Evolutionary conservation across 2,329 filamentous ascomycete species (phyloP).

Genomic region (Cadophora sp.): DNA sequence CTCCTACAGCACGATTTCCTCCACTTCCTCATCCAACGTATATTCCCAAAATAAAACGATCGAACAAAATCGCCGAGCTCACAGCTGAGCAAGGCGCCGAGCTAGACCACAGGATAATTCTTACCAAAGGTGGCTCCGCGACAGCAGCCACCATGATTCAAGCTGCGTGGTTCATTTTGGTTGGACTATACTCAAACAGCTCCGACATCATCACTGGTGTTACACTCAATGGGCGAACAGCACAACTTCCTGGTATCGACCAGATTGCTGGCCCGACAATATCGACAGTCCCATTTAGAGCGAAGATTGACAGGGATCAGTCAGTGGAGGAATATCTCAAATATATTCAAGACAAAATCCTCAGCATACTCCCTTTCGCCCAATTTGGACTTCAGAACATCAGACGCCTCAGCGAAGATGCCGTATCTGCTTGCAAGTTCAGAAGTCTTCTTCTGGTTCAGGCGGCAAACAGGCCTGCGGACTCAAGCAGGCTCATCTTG

Average conservation of each 20-base stretch:
- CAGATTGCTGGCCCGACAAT: constrained; percentile 52
- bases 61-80: constrained; percentile 1
- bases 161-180: constrained; percentile 48
- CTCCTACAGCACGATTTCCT: constrained; percentile 1
- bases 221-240: constrained; percentile 49
- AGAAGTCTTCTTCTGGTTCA: constrained; percentile 29
- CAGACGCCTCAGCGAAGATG: constrained; percentile 19
- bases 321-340: constrained; percentile 51
- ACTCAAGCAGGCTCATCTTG: background rate
- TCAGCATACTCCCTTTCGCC: constrained; percentile 50
- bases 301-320: constrained; percentile 42
- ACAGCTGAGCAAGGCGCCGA: background rate
- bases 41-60: constrained; percentile 5
- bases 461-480: constrained; percentile 4
- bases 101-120: constrained; percentile 48
- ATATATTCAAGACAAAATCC: constrained; percentile 52
- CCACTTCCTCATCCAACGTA: background rate
- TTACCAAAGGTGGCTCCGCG: constrained; percentile 36
- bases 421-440: constrained; percentile 24
- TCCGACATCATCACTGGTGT: constrained; percentile 50
- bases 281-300: constrained; percentile 50
- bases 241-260: constrained; percentile 47
- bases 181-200: constrained; percentile 44
- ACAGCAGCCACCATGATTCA: constrained; percentile 53
- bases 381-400: constrained; percentile 29